phyloP scores from a whole-genome alignment of 169 alveolate species.

The Cryptosporidium tyzzeri region DNA sequence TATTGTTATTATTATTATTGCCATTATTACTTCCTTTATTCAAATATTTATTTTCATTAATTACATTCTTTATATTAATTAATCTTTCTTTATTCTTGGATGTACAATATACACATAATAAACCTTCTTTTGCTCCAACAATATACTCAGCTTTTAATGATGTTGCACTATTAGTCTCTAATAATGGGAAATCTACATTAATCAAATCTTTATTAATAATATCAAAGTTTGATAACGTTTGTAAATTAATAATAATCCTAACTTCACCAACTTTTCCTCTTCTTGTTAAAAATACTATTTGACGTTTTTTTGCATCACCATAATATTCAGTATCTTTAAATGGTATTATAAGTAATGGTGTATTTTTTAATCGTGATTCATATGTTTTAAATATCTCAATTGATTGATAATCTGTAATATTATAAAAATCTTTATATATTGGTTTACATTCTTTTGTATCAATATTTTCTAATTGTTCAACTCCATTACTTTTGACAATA shows the following conservation, averaged over 20 bases:
- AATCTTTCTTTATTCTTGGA: constrained; percentile 33
- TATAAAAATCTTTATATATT: constrained; percentile 61
- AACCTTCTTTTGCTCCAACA: constrained; percentile 48
- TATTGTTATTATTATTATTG: constrained; percentile 7
- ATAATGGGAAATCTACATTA: constrained; percentile 61
- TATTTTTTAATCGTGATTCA: constrained; percentile 25
- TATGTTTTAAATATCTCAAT: constrained; percentile 42
- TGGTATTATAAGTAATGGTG: constrained; percentile 53
- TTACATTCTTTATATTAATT: background rate
- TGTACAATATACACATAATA: constrained; percentile 60
- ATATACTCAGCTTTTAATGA: constrained; percentile 72
- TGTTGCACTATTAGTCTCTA: constrained; percentile 53
- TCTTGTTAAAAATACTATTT: constrained; percentile 59
- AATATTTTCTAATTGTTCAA: constrained; percentile 14
- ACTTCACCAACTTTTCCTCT: constrained; percentile 76
- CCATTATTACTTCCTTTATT: constrained; percentile 27
- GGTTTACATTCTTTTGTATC: constrained; percentile 58
- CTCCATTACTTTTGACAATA: constrained; percentile 24
- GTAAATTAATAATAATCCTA: constrained; percentile 46
- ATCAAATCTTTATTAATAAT: constrained; percentile 47
- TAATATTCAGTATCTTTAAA: constrained; percentile 71
- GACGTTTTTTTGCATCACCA: constrained; percentile 65
- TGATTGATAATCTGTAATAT: constrained; percentile 66
- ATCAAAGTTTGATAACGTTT: constrained; percentile 68
- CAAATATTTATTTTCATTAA: constrained; percentile 20